Evolutionary conservation across 192 early-diverging fungal species (phyloP).

Genomic region (Piromyces finnis): DNA sequence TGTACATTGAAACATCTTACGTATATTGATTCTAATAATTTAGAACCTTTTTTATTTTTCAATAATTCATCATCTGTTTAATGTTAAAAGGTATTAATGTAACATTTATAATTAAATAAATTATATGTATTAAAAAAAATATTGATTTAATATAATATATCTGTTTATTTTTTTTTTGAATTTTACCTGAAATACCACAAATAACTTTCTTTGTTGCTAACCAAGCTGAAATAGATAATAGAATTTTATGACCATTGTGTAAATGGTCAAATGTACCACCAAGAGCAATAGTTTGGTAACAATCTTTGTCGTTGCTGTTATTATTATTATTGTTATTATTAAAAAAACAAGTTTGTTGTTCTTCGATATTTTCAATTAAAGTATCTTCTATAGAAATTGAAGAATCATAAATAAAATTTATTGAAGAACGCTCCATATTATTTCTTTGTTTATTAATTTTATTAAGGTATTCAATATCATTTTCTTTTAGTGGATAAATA

Average conservation of each 20-base stretch:
- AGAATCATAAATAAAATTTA: background rate
- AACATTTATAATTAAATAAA: too few relatives aligned
- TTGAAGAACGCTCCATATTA: background rate
- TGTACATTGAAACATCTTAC: background rate
- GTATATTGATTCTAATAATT: background rate
- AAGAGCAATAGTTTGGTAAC: slow-evolving; percentile 28
- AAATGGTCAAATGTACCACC: slow-evolving; percentile 98
- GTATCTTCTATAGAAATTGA: slow-evolving; percentile 1
- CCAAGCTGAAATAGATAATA: slow-evolving; percentile 64
- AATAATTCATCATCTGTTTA: background rate
- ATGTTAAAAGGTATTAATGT: too few relatives aligned
- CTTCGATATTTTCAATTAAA: background rate
- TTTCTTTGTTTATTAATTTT: background rate
- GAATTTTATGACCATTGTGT: slow-evolving; percentile 85
- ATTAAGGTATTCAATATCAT: background rate
- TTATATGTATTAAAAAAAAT: too few relatives aligned
- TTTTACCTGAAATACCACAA: slow-evolving; percentile 56
- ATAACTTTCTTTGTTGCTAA: slow-evolving; percentile 38
- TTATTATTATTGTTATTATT: background rate
- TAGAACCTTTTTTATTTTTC: background rate
- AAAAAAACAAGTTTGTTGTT: background rate
- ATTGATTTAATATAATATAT: too few relatives aligned
- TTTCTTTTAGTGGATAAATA: background rate
- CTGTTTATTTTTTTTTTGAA: too few relatives aligned
- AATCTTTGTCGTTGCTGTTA: slow-evolving; percentile 15